Percentiles rank a stretch among this genome's conserved stretches.
These are phyloP conservation scores for barley (Hordeum vulgare) DNA, from an alignment of 176 grass and related monocot species.

Conservation along the genomic window DNA sequence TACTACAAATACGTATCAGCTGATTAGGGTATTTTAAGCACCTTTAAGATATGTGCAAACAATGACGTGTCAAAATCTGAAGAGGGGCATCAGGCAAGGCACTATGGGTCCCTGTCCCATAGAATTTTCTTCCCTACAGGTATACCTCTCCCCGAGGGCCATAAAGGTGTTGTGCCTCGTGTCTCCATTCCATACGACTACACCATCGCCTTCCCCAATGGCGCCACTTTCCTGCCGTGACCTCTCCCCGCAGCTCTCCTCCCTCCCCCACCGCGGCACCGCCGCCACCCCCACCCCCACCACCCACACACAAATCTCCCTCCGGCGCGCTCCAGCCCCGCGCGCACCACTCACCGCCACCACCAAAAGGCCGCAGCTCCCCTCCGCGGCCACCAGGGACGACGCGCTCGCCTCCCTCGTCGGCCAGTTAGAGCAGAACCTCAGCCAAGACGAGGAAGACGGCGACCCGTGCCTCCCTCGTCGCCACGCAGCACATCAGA, in stretches of 20 bases:
- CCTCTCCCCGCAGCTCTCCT: slow-evolving; percentile 15
- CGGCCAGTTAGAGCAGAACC: slow-evolving; percentile 22
- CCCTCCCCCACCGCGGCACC: neutral
- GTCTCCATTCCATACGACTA: neutral
- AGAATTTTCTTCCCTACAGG: no score
- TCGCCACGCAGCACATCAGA: neutral
- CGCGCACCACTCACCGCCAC: neutral
- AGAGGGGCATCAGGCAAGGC: no score
- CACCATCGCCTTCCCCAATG: slow-evolving; percentile 2
- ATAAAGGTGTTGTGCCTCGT: neutral
- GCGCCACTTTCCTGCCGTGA: slow-evolving; percentile 12
- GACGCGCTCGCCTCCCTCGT: slow-evolving; percentile 46
- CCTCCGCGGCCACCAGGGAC: slow-evolving; percentile 29
- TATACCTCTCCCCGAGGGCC: no score
- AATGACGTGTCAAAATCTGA: no score
- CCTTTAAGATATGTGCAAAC: no score
- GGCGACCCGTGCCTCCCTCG: neutral
- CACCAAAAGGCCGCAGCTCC: neutral
- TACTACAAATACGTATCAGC: no score
- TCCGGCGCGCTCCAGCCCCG: neutral
- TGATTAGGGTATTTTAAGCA: no score
- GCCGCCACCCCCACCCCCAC: neutral
- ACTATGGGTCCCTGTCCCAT: no score
- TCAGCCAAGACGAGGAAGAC: neutral
- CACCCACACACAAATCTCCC: neutral